A percentile compares a stretch with the other conserved stretches of the same genome.
These are phyloP conservation scores for Solanum pennellii DNA, from an alignment of 257 asterid genomes.

Conservation along the genomic window DNA sequence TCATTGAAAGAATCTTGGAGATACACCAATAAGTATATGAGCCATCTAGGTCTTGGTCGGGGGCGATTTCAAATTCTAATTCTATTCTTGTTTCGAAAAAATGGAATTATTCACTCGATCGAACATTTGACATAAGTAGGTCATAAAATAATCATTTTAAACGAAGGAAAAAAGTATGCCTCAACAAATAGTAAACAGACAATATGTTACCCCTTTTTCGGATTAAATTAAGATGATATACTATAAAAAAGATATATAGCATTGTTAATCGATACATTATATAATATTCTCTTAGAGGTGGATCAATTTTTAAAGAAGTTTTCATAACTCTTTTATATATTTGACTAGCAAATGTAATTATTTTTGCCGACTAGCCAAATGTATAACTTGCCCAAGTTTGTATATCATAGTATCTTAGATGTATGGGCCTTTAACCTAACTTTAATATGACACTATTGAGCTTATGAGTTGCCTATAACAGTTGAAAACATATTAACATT, in stretches of 20 bases:
- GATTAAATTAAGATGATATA: not conserved
- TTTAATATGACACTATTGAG: not conserved
- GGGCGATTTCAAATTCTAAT: not conserved
- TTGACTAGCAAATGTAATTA: not conserved
- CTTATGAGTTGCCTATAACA: not conserved
- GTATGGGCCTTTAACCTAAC: not conserved
- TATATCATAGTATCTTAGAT: not conserved
- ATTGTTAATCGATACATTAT: not conserved
- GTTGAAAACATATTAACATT: not conserved
- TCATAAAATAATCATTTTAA: not conserved
- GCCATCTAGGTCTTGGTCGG: fast-evolving
- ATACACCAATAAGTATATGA: not conserved
- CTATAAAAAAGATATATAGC: not conserved
- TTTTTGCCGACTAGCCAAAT: not conserved
- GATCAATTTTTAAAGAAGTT: not conserved
- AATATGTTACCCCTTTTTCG: not conserved
- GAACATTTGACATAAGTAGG: not conserved
- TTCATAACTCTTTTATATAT: too few species aligned
- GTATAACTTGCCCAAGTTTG: not conserved
- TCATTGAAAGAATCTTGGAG: not conserved
- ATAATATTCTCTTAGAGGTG: not conserved
- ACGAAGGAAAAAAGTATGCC: not conserved
- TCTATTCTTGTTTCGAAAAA: not conserved
- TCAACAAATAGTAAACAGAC: not conserved
- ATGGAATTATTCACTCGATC: not conserved